Evolutionary conservation across 352 stramenopile genomes (phyloP), one percentile per base, ranked within the genome.

Genomic region (Globisporangium rhizosaccharum): DNA sequence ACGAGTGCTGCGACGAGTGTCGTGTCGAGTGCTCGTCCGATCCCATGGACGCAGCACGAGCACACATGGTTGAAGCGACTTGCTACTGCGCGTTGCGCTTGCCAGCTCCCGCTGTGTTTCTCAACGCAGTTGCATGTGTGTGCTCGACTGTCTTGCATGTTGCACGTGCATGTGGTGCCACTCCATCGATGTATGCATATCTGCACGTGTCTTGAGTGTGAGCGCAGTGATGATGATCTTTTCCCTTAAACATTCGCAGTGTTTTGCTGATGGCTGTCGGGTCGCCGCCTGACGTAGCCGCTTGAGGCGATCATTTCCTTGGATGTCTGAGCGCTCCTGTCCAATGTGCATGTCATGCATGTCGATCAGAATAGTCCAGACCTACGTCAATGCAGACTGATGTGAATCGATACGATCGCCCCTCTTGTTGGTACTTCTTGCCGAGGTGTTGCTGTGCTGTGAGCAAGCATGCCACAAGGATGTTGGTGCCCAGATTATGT

Each of bases 201-300:
- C 15, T n/a, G 23, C 23, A 17, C 14, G 30, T 8, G 28, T 18
- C 17, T 25, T 28, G 18, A 2, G 20, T 18, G 20, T n/a, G 41
- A 59, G 53, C 53, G 42, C 42, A 20, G 17, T 58, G 39, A 58
- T 30, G 53, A 58, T 58, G 58, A 63, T 20, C 36, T 51, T 64
- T 57, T 59, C 41, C 41, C 53, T 59, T 59, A 64, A 64, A 57
- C 56, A 84, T 84, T 84, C 75, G 80, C 80, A 90, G 77, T 90
- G 80, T 90, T 88, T 73, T 87, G 75, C 80, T 73, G 80, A 90
- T 75, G 74, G 80, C 69, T 53, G 57, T 60, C 59, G 71, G 82
- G 73, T 82, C 67, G 82, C 82, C 79, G 81, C 73, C 76, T 55
- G 73, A 64, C 71, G 54, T 51, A 58, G 79, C 73, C 75, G 61